These are phyloP conservation scores for Lactarius psammicola DNA, from an alignment of 768 basidiomycete species.

Conservation along the genomic window DNA sequence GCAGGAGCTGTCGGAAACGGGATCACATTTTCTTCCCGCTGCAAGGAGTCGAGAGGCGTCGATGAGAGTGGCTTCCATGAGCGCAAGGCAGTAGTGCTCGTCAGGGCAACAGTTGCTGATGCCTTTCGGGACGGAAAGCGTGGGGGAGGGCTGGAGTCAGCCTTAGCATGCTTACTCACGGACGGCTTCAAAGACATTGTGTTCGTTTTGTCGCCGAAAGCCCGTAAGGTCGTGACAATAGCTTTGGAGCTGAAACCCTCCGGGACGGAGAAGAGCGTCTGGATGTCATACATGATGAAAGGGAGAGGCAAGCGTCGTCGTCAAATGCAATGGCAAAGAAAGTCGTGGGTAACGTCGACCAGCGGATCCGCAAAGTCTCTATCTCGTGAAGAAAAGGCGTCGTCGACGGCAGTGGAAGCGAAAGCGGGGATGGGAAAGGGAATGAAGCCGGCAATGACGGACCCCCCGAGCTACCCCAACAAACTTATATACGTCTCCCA, in stretches of 20 bases:
- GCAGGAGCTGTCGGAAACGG: constrained; percentile 13
- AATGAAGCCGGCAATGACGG: not conserved
- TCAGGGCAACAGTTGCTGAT: constrained; percentile 25
- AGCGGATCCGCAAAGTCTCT: constrained; percentile 18
- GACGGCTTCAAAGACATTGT: constrained; percentile 11
- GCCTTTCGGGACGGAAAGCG: constrained; percentile 25
- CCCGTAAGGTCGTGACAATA: constrained; percentile 18
- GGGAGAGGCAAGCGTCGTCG: constrained; percentile 10
- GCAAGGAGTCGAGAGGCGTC: not conserved
- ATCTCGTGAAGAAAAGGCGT: not conserved
- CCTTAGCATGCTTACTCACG: constrained; percentile 4
- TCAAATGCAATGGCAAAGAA: constrained; percentile 9
- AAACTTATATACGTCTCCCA: constrained; percentile 17
- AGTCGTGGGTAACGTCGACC: constrained; percentile 14
- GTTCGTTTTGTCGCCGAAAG: constrained; percentile 24
- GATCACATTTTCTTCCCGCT: constrained; percentile 12
- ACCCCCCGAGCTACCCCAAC: constrained; percentile 3
- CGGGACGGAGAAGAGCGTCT: constrained; percentile 17
- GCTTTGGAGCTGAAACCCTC: constrained; percentile 19
- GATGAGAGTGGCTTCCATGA: constrained; percentile 14
- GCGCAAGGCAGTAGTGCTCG: constrained; percentile 22
- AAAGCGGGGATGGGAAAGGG: not conserved
- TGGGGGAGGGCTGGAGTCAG: constrained; percentile 2
- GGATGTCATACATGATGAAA: constrained; percentile 22
- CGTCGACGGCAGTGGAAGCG: constrained; percentile 11